Evolutionary conservation across 2,329 filamentous ascomycete genomes (phyloP).

Genomic region (Beauveria varroae): DNA sequence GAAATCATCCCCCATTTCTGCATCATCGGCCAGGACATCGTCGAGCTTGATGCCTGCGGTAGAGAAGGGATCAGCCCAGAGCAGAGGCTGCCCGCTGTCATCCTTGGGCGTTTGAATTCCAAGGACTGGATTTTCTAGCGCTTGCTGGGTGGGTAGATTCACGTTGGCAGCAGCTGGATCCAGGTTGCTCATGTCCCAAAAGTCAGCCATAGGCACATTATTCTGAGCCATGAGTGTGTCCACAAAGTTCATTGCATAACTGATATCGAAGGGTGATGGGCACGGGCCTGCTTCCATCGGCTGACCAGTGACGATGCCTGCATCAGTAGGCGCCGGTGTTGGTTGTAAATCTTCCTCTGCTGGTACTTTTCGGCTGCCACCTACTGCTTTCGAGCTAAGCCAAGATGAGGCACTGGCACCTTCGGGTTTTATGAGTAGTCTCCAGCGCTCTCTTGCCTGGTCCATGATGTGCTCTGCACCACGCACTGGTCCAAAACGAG

Average conservation of each 20-base stretch:
- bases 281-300: background rate
- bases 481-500: conserved; percentile 40
- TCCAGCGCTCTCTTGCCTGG: conserved; percentile 42
- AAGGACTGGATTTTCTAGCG: conserved; percentile 16
- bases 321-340: background rate
- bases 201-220: background rate
- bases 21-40: conserved; percentile 22
- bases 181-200: conserved; percentile 10
- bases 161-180: background rate
- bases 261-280: background rate
- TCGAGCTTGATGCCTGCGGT: conserved; percentile 22
- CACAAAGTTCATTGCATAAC: conserved; percentile 1
- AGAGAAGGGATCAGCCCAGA: conserved; percentile 32
- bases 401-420: conserved; percentile 17
- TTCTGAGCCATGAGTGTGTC: background rate
- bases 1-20: conserved; percentile 36
- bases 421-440: conserved; percentile 36
- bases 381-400: background rate
- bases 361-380: conserved; percentile 13
- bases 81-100: conserved; percentile 31
- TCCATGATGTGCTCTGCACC: conserved; percentile 40
- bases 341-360: background rate
- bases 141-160: conserved; percentile 10
- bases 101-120: conserved; percentile 23
- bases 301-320: background rate